A percentile compares a stretch with the other conserved stretches of the same genome.
These are phyloP conservation scores for Polytrichum commune DNA, from an alignment of 225 moss, liverwort and hornwort species.

Conservation along the genomic window DNA sequence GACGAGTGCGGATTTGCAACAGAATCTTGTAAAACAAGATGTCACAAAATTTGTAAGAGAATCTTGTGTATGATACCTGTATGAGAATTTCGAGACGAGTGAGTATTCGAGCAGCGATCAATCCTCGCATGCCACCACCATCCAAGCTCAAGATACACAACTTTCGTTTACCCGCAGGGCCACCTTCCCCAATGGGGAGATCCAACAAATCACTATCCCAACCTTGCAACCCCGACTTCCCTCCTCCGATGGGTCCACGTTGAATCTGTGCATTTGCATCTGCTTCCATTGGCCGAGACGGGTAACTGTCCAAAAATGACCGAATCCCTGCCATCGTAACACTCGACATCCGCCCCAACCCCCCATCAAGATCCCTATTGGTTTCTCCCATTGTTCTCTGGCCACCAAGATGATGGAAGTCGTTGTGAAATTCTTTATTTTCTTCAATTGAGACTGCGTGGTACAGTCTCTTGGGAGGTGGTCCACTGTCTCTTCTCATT, in stretches of 20 bases:
- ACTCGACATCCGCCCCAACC: constrained; percentile 51
- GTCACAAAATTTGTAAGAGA: too few relatives aligned
- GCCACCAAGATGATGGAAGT: too few relatives aligned
- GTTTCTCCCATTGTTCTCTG: neutral
- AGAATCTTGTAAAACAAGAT: too few relatives aligned
- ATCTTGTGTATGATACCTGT: constrained; percentile 36
- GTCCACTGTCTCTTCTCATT: constrained; percentile 35
- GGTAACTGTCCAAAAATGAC: constrained; percentile 36
- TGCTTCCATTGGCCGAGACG: constrained; percentile 42
- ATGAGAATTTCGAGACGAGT: constrained; percentile 75
- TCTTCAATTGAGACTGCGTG: constrained; percentile 46
- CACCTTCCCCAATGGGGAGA: constrained; percentile 52
- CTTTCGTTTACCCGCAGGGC: constrained; percentile 39
- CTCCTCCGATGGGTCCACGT: constrained; percentile 51
- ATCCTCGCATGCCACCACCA: constrained; percentile 93
- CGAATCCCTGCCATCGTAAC: constrained; percentile 51
- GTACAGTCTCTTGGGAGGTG: constrained; percentile 30
- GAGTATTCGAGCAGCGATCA: constrained; percentile 82
- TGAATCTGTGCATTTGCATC: constrained; percentile 38
- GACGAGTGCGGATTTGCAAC: too few relatives aligned
- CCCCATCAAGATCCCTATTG: constrained; percentile 22
- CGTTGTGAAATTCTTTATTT: constrained; percentile 30
- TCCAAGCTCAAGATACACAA: constrained; percentile 83
- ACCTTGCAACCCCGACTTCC: constrained; percentile 48
- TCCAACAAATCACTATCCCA: constrained; percentile 57